A percentile compares a stretch with the other conserved stretches of the same genome.
Conservation (phyloP, 768 basidiomycete species). For the Leccinum truebloodii region DNA sequence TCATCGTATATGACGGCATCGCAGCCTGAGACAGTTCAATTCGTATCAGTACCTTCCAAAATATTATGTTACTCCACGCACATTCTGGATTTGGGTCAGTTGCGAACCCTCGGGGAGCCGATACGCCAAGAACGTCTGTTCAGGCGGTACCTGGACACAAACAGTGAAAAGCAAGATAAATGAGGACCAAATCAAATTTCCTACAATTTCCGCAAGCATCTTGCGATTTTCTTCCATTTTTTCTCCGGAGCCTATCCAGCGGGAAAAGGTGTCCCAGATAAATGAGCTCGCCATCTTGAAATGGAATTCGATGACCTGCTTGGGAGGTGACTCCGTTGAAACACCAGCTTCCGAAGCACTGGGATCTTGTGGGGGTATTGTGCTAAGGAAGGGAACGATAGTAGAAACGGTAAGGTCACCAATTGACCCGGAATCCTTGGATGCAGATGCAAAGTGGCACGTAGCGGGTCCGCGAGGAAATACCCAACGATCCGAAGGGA, state of each 20-base stretch:
- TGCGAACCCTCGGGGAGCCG: slow-evolving; percentile 56
- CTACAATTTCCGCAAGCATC: slow-evolving; percentile 49
- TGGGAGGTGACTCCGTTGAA: slow-evolving; percentile 11
- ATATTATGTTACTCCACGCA: slow-evolving; percentile 31
- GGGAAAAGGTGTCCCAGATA: slow-evolving; percentile 58
- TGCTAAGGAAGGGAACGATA: slow-evolving; percentile 45
- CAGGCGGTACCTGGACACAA: slow-evolving; percentile 39
- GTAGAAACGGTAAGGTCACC: slow-evolving; percentile 44
- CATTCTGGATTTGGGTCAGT: slow-evolving; percentile 59
- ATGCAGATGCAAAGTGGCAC: slow-evolving; percentile 42
- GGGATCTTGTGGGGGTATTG: slow-evolving; percentile 14
- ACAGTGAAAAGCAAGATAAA: not conserved
- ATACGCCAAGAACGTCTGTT: slow-evolving; percentile 57
- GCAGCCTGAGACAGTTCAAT: slow-evolving; percentile 38
- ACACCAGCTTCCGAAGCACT: slow-evolving; percentile 14
- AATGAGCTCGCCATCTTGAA: slow-evolving; percentile 48
- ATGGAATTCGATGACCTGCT: slow-evolving; percentile 46
- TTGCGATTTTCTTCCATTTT: slow-evolving; percentile 51
- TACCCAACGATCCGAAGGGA: slow-evolving; percentile 61
- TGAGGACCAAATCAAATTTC: not conserved
- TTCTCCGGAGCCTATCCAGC: slow-evolving; percentile 62
- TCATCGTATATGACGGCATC: slow-evolving; percentile 40
- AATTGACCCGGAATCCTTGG: slow-evolving; percentile 15
- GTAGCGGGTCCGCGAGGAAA: slow-evolving; percentile 61
- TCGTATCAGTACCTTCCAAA: not conserved